phyloP scores from a whole-genome alignment of 2,329 filamentous ascomycete species.

The Raffaelea deltoideospora region DNA sequence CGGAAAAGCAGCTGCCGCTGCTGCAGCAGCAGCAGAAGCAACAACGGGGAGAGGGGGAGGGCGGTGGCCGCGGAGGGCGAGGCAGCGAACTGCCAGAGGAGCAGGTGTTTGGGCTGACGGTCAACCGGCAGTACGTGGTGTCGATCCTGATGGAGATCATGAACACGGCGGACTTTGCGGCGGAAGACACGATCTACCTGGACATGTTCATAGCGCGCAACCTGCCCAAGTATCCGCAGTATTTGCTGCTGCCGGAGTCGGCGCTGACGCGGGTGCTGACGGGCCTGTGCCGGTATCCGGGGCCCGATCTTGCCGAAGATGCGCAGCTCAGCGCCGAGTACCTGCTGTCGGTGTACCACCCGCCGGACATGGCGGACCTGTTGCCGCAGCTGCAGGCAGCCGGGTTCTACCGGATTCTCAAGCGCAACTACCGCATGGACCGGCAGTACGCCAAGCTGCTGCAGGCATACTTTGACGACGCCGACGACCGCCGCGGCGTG shows the following conservation, averaged over 20 bases:
- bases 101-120: slow-evolving; percentile 51
- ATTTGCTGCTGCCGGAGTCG: slow-evolving; percentile 78
- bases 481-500: slow-evolving; percentile 55
- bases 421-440: slow-evolving; percentile 70
- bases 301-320: slow-evolving; percentile 69
- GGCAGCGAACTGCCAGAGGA: slow-evolving; percentile 42
- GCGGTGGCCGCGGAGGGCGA: slow-evolving; percentile 17
- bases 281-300: slow-evolving; percentile 74
- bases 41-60: too few species aligned
- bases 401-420: slow-evolving; percentile 80
- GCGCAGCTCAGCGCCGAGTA: slow-evolving; percentile 97
- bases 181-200: slow-evolving; percentile 79
- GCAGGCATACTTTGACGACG: slow-evolving; percentile 72
- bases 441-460: slow-evolving; percentile 67
- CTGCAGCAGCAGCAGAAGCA: too few species aligned
- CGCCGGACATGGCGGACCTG: slow-evolving; percentile 61
- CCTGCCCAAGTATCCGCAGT: slow-evolving; percentile 90
- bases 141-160: slow-evolving; percentile 86
- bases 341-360: slow-evolving; percentile 81
- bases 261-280: slow-evolving; percentile 67
- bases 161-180: slow-evolving; percentile 58
- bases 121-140: slow-evolving; percentile 84
- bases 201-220: slow-evolving; percentile 98
- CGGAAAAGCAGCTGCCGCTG: slow-evolving; percentile 44
- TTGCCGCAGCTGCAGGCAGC: slow-evolving; percentile 67